Conservation (phyloP, 148 eudicot species). For the Fagopyrum tataricum region DNA sequence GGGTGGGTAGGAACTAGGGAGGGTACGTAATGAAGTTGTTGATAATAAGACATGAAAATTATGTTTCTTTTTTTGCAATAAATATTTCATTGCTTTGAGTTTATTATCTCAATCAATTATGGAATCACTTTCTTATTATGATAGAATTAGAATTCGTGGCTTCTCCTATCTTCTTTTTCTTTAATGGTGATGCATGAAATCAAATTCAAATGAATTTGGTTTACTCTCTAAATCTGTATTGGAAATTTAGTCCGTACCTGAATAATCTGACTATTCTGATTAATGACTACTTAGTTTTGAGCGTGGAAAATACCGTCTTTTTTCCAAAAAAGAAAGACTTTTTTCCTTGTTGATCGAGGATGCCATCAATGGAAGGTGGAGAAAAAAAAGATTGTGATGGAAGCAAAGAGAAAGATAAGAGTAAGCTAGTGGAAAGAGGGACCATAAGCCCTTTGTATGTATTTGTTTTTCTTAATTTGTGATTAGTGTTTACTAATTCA, state of each 20-base stretch:
- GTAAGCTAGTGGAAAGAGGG: background rate
- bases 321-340: background rate
- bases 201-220: background rate
- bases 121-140: no score
- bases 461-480: background rate
- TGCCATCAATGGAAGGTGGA: background rate
- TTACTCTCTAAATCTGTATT: no score
- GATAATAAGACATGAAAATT: background rate
- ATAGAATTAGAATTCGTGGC: background rate
- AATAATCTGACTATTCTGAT: no score
- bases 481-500: background rate
- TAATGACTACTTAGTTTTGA: background rate
- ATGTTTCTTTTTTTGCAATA: background rate
- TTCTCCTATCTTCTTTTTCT: background rate
- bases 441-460: background rate
- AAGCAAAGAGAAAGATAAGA: background rate
- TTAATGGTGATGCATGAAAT: background rate
- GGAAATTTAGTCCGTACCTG: no score
- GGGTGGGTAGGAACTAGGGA: background rate
- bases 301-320: background rate
- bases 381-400: background rate
- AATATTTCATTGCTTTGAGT: background rate
- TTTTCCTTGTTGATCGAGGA: background rate
- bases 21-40: background rate
- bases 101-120: background rate